Base-by-base conservation (phyloP, 1,284 basidiomycete genomes). In the Marasmius sp. region DNA sequence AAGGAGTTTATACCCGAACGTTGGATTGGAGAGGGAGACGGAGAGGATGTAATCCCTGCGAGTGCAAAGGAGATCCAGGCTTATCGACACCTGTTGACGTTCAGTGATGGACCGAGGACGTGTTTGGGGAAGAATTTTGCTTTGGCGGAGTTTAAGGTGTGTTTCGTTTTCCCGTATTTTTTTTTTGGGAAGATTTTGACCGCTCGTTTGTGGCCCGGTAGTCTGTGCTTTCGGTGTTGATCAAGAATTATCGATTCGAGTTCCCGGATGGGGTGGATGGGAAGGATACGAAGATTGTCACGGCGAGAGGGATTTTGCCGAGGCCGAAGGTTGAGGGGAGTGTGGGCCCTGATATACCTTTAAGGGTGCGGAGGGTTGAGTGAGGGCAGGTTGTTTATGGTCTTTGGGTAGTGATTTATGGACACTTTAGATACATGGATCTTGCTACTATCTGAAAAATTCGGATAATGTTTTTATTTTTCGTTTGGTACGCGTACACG, bases 51-150 rank as follows among this genome's bases (percentile, higher is more conserved):
- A 1, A 58, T 58, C 9, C 57, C 57, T 10, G 27, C 47, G 12
- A 38, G 16, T 58, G 74, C 71, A 1, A 69, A 70, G 57, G 73
- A 76, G 54, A 67, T 80, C 7, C 74, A 75, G 16, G 77, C 76
- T n/a, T 70, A 75, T 58, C 68, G 72, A 0, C 77, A 79, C 60
- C 49, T 79, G 45, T 68, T 79, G 37, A 76, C 76, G 1, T 81
- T 80, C 47, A 68, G 66, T 0, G 75, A 81, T 37, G 80, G 79
- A 0, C 75, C 76, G 12, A 70, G 79, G 60, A 71, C 66, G 8
- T 83, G 80, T 64, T 66, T 82, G n/a, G 81, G 81, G 2, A 74
- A 72, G 58, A 70, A 69, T 2, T 81, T 82, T 59, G 74, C 79
- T 3, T 57, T 79, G 8, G 66, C 74, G 0, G 75, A 79, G 59